Evolutionary conservation across 495 filamentous ascomycete genomes (phyloP).

Genomic region (Penicillium simplicissimum): DNA sequence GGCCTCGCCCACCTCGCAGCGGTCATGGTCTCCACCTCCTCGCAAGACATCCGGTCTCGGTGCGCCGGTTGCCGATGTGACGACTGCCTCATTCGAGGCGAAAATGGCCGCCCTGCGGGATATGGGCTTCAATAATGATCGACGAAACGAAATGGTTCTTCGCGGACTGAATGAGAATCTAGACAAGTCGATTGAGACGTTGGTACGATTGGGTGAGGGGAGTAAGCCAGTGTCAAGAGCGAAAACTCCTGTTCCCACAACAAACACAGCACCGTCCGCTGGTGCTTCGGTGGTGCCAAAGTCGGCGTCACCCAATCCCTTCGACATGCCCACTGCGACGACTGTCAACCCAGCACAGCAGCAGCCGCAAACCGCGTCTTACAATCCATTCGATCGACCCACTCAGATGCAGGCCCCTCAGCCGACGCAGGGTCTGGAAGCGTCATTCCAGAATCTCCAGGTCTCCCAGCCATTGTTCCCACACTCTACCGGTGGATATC

Average conservation of each 20-base stretch:
- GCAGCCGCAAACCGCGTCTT: constrained; percentile 26
- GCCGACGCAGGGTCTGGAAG: constrained; percentile 61
- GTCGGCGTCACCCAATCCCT: constrained; percentile 48
- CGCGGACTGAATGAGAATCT: constrained; percentile 80
- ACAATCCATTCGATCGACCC: constrained; percentile 70
- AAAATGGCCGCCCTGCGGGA: constrained; percentile 79
- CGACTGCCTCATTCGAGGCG: constrained; percentile 57
- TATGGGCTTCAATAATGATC: constrained; percentile 91
- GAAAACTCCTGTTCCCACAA: constrained; percentile 36
- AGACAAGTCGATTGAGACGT: constrained; percentile 77
- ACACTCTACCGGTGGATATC: constrained; percentile 78
- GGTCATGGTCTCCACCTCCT: constrained; percentile 37
- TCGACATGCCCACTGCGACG: constrained; percentile 45
- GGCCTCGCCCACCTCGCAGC: constrained; percentile 29
- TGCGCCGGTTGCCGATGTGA: constrained; percentile 59
- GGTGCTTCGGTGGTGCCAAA: constrained; percentile 6
- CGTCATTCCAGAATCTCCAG: constrained; percentile 73
- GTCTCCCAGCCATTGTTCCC: constrained; percentile 75
- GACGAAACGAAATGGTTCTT: constrained; percentile 74
- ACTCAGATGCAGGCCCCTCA: constrained; percentile 33
- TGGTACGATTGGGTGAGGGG: constrained; percentile 77
- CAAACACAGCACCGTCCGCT: constrained; percentile 26
- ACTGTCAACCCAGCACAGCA: constrained; percentile 30
- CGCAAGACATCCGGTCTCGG: constrained; percentile 64
- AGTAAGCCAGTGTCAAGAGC: constrained; percentile 43